Conservation (phyloP, 495 filamentous ascomycete genomes). For the Xylaria castorea region DNA sequence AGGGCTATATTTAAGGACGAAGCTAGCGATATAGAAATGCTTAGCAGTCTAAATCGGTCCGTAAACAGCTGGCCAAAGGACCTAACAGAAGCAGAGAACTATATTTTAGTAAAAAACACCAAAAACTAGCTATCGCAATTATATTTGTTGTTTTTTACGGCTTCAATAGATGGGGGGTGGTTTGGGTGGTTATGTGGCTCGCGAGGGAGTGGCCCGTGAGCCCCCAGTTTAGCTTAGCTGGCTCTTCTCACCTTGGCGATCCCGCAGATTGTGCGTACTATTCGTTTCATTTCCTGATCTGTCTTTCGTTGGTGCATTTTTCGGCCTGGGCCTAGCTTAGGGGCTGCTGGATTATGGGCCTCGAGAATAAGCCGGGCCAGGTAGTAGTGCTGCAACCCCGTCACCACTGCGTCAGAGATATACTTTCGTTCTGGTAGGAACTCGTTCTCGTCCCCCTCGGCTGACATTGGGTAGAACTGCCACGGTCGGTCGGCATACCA, state of each 20-base stretch:
- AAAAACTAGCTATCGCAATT: too few relatives aligned
- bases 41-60: too few relatives aligned
- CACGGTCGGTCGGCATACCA: neutral
- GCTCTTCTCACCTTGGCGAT: neutral
- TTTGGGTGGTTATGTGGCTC: too few relatives aligned
- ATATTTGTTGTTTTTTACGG: too few relatives aligned
- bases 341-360: constrained; percentile 48
- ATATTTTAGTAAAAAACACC: too few relatives aligned
- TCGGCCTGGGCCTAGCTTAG: constrained; percentile 39
- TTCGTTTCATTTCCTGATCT: constrained; percentile 12
- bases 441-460: neutral
- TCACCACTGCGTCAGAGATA: constrained; percentile 45
- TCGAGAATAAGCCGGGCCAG: constrained; percentile 48
- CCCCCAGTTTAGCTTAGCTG: too few relatives aligned
- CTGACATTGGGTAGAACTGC: neutral
- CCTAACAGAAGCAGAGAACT: too few relatives aligned
- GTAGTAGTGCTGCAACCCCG: constrained; percentile 47
- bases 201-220: too few relatives aligned
- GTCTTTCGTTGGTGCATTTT: neutral
- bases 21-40: too few relatives aligned
- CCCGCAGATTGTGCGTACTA: constrained; percentile 1
- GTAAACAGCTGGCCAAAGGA: too few relatives aligned
- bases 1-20: too few relatives aligned
- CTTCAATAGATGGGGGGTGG: too few relatives aligned
- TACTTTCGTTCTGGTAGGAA: constrained; percentile 45